Conservation (phyloP, 164 flowering plant species). For the Paratinospora sagittata region DNA sequence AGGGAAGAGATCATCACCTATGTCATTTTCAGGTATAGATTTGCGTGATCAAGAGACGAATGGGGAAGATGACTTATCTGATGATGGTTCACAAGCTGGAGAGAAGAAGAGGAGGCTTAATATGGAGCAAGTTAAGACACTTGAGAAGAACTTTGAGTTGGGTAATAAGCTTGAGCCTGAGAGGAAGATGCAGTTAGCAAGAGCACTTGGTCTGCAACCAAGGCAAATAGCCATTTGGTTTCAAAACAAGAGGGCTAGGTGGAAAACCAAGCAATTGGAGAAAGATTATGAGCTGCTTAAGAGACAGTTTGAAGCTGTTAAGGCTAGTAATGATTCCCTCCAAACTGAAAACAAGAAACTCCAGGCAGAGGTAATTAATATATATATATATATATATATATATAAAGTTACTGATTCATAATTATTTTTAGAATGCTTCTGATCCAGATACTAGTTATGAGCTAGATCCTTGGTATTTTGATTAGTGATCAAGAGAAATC, state of each 20-base stretch:
- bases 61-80: constrained; percentile 45
- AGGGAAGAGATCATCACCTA: constrained; percentile 53
- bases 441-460: too few relatives aligned
- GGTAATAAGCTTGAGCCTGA: constrained; percentile 90
- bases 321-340: constrained; percentile 71
- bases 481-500: too few relatives aligned
- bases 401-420: too few relatives aligned
- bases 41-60: constrained; percentile 28
- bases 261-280: constrained; percentile 94
- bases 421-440: too few relatives aligned
- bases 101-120: constrained; percentile 79
- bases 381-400: neutral
- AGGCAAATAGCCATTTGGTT: constrained; percentile 90
- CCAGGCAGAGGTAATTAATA: constrained; percentile 53
- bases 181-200: constrained; percentile 80
- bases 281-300: constrained; percentile 78
- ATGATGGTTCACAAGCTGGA: constrained; percentile 53
- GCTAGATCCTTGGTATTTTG: too few relatives aligned
- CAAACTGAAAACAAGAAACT: constrained; percentile 68
- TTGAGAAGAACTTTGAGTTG: constrained; percentile 80
- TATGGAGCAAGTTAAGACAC: constrained; percentile 75
- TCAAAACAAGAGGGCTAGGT: constrained; percentile 80
- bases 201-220: constrained; percentile 76
- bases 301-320: constrained; percentile 58
- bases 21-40: constrained; percentile 62